A percentile compares a stretch with the other conserved stretches of the same genome.
Conservation (phyloP, 2,329 filamentous ascomycete genomes). For the Onygenales sp. region DNA sequence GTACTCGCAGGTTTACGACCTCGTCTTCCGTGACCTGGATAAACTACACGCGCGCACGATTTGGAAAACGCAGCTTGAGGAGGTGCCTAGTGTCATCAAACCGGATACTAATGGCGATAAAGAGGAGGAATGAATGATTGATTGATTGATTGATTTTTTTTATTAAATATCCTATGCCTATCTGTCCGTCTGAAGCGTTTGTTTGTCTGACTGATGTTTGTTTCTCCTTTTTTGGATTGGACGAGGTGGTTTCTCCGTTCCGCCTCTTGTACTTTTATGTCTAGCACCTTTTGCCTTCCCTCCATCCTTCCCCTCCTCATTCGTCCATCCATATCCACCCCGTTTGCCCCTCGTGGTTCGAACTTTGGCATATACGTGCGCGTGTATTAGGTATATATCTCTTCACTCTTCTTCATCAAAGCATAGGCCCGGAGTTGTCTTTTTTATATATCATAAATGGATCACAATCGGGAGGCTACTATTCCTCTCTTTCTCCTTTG, state of each 20-base stretch:
- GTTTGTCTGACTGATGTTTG: not conserved
- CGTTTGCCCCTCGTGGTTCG: too few species aligned
- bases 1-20: slow-evolving; percentile 88
- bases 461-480: too few species aligned
- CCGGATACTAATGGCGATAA: slow-evolving; percentile 22
- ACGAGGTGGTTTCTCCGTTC: not conserved
- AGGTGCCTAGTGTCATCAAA: slow-evolving; percentile 34
- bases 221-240: not conserved
- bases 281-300: not conserved
- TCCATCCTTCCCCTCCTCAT: too few species aligned
- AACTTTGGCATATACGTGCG: not conserved
- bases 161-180: not conserved
- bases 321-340: not conserved
- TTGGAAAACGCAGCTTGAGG: slow-evolving; percentile 57
- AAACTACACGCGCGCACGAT: slow-evolving; percentile 58
- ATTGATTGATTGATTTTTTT: not conserved
- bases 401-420: slow-evolving; percentile 5
- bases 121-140: not conserved
- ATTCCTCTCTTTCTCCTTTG: too few species aligned
- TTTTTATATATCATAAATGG: not conserved
- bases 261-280: not conserved
- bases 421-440: slow-evolving; percentile 2
- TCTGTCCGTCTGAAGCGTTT: not conserved
- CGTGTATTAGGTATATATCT: not conserved
- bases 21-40: slow-evolving; percentile 80